These are phyloP conservation scores for Rostrohypoxylon terebratum DNA, from an alignment of 495 filamentous ascomycete species.

Conservation along the genomic window DNA sequence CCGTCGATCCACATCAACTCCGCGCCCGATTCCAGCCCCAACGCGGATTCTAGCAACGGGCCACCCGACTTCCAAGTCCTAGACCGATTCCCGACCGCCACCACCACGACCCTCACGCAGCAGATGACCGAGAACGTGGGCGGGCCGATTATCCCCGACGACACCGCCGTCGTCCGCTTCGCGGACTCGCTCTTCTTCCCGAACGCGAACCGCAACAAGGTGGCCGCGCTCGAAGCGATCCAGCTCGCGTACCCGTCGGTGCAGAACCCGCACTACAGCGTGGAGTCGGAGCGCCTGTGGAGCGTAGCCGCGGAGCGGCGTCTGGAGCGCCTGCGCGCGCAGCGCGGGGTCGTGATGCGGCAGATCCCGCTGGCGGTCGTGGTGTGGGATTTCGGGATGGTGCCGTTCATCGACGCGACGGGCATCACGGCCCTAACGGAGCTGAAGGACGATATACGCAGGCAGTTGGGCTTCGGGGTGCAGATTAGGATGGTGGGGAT, in stretches of 20 bases:
- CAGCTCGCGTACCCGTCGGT: slow-evolving; percentile 52
- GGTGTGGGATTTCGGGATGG: slow-evolving; percentile 49
- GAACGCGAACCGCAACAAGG: slow-evolving; percentile 61
- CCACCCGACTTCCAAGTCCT: slow-evolving; percentile 25
- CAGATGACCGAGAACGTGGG: slow-evolving; percentile 40
- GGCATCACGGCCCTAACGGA: slow-evolving; percentile 50
- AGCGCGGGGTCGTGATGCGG: slow-evolving; percentile 37
- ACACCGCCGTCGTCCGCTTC: slow-evolving; percentile 57
- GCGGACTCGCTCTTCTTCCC: slow-evolving; percentile 60
- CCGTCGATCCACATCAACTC: slow-evolving; percentile 35
- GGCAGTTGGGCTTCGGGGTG: slow-evolving; percentile 44
- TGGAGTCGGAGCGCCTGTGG: slow-evolving; percentile 58
- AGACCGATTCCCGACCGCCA: slow-evolving; percentile 6
- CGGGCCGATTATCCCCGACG: slow-evolving; percentile 47
- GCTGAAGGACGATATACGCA: slow-evolving; percentile 47
- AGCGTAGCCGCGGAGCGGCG: slow-evolving; percentile 55
- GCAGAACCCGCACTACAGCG: slow-evolving; percentile 50
- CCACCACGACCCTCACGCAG: slow-evolving; percentile 18
- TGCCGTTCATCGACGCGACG: slow-evolving; percentile 50
- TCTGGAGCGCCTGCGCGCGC: slow-evolving; percentile 48
- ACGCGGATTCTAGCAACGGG: slow-evolving; percentile 3
- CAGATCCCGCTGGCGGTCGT: slow-evolving; percentile 47
- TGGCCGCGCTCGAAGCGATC: slow-evolving; percentile 55
- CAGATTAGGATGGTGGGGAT: slow-evolving; percentile 51
- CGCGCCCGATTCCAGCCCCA: background rate